Evolutionary conservation across 768 basidiomycete genomes (phyloP).

Genomic region (Mycena rebaudengoi): DNA sequence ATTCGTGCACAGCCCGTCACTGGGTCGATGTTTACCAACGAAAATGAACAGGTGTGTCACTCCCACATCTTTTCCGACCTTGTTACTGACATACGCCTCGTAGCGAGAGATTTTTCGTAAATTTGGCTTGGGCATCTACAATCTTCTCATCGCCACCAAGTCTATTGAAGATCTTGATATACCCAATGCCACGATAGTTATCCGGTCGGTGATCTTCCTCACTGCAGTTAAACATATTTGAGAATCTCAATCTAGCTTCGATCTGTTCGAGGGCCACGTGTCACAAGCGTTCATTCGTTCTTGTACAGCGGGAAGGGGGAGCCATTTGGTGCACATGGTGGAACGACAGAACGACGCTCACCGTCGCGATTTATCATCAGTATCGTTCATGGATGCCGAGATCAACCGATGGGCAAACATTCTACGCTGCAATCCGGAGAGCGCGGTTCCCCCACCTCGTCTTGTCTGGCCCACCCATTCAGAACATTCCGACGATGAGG

Average conservation of each 20-base stretch:
- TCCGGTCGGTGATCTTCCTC: slow-evolving; percentile 56
- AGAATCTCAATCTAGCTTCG: slow-evolving; percentile 53
- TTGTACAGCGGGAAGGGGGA: slow-evolving; percentile 53
- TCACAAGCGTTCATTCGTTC: slow-evolving; percentile 66
- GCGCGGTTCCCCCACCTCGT: slow-evolving; percentile 54
- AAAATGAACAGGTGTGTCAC: slow-evolving; percentile 34
- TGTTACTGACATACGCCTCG: neutral
- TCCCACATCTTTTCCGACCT: neutral
- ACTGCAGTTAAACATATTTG: neutral
- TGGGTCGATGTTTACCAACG: slow-evolving; percentile 40
- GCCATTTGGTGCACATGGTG: slow-evolving; percentile 69
- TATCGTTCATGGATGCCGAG: slow-evolving; percentile 44
- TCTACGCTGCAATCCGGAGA: slow-evolving; percentile 45
- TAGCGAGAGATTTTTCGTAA: slow-evolving; percentile 58
- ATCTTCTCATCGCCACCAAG: slow-evolving; percentile 71
- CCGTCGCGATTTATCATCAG: slow-evolving; percentile 57
- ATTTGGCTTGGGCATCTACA: slow-evolving; percentile 65
- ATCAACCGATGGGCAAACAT: slow-evolving; percentile 61
- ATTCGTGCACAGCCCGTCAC: slow-evolving; percentile 62
- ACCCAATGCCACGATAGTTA: slow-evolving; percentile 63
- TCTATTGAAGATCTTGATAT: slow-evolving; percentile 67
- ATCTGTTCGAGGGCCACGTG: slow-evolving; percentile 69
- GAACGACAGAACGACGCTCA: slow-evolving; percentile 67
- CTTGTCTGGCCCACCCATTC: slow-evolving; percentile 49
- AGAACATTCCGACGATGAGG: slow-evolving; percentile 60